Percentiles rank a stretch among this genome's conserved stretches.
phyloP scores from a whole-genome alignment of 257 asterid species.

The Fraxinus cuspidata region DNA sequence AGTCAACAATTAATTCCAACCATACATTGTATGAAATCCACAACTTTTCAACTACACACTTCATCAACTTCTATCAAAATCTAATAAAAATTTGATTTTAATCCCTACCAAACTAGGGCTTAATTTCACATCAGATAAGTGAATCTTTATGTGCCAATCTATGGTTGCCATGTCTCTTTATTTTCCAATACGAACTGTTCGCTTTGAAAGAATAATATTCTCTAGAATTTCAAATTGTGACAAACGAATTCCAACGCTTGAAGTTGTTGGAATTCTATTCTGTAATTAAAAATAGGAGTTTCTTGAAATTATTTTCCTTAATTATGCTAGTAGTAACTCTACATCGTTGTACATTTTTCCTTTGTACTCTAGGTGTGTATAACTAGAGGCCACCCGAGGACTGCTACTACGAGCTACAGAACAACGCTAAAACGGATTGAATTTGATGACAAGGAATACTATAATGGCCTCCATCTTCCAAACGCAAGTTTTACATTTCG shows the following conservation, averaged over 20 bases:
- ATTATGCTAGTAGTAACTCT: background rate
- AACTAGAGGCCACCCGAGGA: conserved; percentile 70
- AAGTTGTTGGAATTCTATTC: background rate
- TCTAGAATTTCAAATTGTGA: background rate
- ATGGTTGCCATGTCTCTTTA: background rate
- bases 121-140: background rate
- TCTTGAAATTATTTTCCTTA: background rate
- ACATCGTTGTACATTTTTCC: background rate
- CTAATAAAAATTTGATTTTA: no score
- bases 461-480: conserved; percentile 55
- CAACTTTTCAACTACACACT: no score
- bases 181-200: background rate
- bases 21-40: no score
- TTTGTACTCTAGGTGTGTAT: conserved; percentile 50
- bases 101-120: no score
- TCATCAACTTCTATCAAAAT: no score
- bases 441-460: conserved; percentile 44
- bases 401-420: conserved; percentile 51
- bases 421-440: conserved; percentile 43
- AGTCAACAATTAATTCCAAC: no score
- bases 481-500: conserved; percentile 46
- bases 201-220: background rate
- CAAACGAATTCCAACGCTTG: background rate
- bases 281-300: background rate
- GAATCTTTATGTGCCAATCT: background rate